Evolutionary conservation across 2,329 filamentous ascomycete genomes (phyloP).

Genomic region (Nigrospora sphaerica): DNA sequence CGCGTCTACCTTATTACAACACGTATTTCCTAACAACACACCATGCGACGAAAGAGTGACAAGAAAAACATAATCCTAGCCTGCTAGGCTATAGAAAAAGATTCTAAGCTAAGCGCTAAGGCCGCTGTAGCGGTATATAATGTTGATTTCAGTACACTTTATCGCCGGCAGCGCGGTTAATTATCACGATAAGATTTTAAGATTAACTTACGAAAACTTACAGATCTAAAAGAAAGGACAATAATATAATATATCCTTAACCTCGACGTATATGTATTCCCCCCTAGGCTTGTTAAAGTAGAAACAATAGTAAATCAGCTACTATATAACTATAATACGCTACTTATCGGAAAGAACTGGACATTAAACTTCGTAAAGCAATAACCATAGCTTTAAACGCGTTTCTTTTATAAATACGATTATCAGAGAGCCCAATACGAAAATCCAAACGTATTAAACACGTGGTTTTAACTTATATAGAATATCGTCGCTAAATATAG

Average conservation of each 20-base stretch:
- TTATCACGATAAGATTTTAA: neutral
- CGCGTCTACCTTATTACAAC: too few species aligned
- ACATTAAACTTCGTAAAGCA: too few species aligned
- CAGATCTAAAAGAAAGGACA: neutral
- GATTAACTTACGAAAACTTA: too few species aligned
- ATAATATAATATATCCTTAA: neutral
- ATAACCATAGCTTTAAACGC: too few species aligned
- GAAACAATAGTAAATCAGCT: slow-evolving; percentile 17
- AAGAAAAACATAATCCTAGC: too few species aligned
- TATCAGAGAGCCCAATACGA: slow-evolving; percentile 15
- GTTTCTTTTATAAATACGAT: slow-evolving; percentile 12
- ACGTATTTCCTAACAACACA: too few species aligned
- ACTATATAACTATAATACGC: slow-evolving; percentile 9
- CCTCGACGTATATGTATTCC: slow-evolving; percentile 14
- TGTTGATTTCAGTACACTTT: neutral
- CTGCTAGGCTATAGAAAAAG: neutral
- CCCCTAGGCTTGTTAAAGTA: slow-evolving; percentile 11
- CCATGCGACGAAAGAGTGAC: too few species aligned
- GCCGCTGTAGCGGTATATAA: neutral
- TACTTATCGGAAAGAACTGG: slow-evolving; percentile 14
- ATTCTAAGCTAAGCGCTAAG: neutral
- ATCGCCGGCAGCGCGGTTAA: neutral
- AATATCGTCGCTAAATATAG: slow-evolving; percentile 12
- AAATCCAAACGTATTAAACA: slow-evolving; percentile 12
- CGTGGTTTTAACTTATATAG: slow-evolving; percentile 12